These are phyloP conservation scores for Boletales sp. DNA, from an alignment of 768 basidiomycete species.

Conservation along the genomic window DNA sequence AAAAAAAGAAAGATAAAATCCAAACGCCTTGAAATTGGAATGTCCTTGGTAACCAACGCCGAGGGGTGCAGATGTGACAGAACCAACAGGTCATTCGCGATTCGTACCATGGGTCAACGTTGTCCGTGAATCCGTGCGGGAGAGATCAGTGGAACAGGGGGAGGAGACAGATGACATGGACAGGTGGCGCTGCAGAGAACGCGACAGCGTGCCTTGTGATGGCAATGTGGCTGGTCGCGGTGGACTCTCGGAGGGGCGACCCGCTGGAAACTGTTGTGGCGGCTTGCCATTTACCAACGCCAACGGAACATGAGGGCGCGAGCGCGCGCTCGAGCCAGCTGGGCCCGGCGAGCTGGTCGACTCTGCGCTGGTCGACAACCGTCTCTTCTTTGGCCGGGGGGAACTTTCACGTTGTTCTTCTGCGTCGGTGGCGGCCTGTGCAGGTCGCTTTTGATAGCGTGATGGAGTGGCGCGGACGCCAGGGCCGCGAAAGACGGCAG, in stretches of 20 bases:
- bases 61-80: too few relatives aligned
- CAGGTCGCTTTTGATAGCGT: constrained; percentile 25
- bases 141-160: constrained; percentile 3
- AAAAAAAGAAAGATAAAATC: background rate
- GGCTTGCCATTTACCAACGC: constrained; percentile 27
- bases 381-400: constrained; percentile 24
- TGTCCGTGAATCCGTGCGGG: constrained; percentile 22
- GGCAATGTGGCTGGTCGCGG: background rate
- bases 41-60: background rate
- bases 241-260: constrained; percentile 10
- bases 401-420: constrained; percentile 10
- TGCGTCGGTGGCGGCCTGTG: constrained; percentile 2
- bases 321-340: too few relatives aligned
- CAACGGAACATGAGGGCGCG: constrained; percentile 10
- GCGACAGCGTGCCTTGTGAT: constrained; percentile 12
- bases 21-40: constrained; percentile 1
- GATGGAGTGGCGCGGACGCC: background rate
- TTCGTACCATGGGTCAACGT: constrained; percentile 14
- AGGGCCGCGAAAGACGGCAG: constrained; percentile 12
- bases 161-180: constrained; percentile 24
- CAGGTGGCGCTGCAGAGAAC: constrained; percentile 25
- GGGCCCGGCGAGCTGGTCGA: background rate
- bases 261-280: constrained; percentile 30
- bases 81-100: constrained; percentile 2
- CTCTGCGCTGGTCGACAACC: constrained; percentile 12